phyloP scores from a whole-genome alignment of 139 green algal species.

The Marvania coccoides region DNA sequence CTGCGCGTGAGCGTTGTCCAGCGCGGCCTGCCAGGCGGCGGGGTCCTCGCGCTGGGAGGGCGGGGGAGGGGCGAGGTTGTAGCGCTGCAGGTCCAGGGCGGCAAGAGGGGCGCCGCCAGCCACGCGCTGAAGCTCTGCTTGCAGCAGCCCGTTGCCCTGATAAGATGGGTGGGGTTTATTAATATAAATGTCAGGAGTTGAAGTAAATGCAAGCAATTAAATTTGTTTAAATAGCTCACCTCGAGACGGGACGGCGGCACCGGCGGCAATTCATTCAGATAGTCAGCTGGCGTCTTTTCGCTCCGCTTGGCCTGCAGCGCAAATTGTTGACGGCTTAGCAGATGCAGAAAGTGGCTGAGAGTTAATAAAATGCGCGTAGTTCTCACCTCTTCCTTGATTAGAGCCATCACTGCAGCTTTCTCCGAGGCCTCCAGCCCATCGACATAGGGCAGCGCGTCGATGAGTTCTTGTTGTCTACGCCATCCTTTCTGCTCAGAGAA shows the following conservation, averaged over 20 bases:
- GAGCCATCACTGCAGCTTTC: conserved; percentile 36
- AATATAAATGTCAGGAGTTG: neutral
- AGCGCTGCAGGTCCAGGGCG: conserved; percentile 54
- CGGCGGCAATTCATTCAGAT: conserved; percentile 53
- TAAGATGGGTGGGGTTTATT: neutral
- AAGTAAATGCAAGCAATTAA: neutral
- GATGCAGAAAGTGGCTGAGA: neutral
- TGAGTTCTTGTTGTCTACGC: conserved; percentile 47
- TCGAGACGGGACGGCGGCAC: conserved; percentile 42
- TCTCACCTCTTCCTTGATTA: conserved; percentile 72
- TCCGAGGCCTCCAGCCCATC: conserved; percentile 48
- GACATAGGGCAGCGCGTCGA: conserved; percentile 74
- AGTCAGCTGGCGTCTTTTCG: conserved; percentile 57
- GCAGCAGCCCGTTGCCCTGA: conserved; percentile 46
- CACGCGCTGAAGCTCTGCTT: conserved; percentile 36
- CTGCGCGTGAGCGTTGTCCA: conserved; percentile 69
- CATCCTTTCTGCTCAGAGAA: conserved; percentile 35
- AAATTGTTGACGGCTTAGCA: too few species aligned
- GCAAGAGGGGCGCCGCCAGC: conserved; percentile 37
- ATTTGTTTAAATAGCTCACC: neutral
- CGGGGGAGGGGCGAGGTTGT: conserved; percentile 50
- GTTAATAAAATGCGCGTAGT: neutral
- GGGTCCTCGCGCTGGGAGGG: conserved; percentile 37
- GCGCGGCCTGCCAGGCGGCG: conserved; percentile 41
- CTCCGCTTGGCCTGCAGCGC: conserved; percentile 25